Evolutionary conservation across 1,139 yeast species (phyloP).

Genomic region (Fermentozyma sake): DNA sequence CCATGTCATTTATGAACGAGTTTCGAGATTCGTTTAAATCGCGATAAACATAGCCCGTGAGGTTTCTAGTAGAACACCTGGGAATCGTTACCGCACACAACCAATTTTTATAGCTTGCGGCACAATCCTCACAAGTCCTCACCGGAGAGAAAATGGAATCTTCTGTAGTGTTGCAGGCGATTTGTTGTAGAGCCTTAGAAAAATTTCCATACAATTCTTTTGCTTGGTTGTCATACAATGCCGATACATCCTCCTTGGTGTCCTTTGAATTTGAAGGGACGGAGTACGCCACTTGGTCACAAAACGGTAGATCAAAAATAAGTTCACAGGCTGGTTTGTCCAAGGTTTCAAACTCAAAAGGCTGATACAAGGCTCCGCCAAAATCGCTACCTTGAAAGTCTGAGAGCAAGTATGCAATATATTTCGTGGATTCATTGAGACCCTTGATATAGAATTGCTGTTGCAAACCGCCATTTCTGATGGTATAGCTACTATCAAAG

Average conservation of each 20-base stretch:
- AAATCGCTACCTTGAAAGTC: constrained; percentile 37
- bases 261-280: constrained; percentile 60
- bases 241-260: constrained; percentile 18
- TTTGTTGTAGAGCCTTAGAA: constrained; percentile 68
- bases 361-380: constrained; percentile 57
- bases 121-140: constrained; percentile 69
- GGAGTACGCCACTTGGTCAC: constrained; percentile 79
- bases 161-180: constrained; percentile 70
- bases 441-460: constrained; percentile 63
- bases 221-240: constrained; percentile 64
- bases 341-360: constrained; percentile 60
- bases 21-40: constrained; percentile 56
- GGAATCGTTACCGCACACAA: constrained; percentile 90
- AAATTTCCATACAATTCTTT: constrained; percentile 56
- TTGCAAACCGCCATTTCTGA: constrained; percentile 45
- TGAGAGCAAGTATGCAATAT: constrained; percentile 62
- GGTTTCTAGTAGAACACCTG: constrained; percentile 54
- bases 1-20: constrained; percentile 47
- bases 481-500: constrained; percentile 38
- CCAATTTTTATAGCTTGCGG: constrained; percentile 75
- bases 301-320: constrained; percentile 70
- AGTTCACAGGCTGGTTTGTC: constrained; percentile 59
- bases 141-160: constrained; percentile 74
- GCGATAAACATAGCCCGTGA: constrained; percentile 46
- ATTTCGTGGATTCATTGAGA: constrained; percentile 56